Conservation (phyloP, 192 early-diverging fungal species). For the Coemansia sp. region DNA sequence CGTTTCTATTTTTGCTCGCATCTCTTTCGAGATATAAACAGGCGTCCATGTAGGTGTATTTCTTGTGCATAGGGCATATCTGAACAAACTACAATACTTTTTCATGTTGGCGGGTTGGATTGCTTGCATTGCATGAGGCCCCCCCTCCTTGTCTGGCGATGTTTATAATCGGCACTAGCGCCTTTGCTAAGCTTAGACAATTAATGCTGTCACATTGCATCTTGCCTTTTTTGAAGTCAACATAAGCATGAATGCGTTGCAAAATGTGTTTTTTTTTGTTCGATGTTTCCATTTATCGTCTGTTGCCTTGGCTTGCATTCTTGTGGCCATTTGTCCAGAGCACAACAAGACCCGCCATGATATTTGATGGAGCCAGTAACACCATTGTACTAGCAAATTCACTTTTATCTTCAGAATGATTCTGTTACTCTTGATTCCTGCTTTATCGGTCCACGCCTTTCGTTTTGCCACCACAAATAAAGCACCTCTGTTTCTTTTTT, state of each 20-base stretch:
- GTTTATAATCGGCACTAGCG: neutral
- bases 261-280: neutral
- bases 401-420: neutral
- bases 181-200: constrained; percentile 3
- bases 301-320: neutral
- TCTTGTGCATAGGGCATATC: neutral
- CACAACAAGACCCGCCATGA: neutral
- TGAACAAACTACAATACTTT: constrained; percentile 4
- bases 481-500: neutral
- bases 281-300: neutral
- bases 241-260: neutral
- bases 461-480: constrained; percentile 1
- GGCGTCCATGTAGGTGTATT: neutral
- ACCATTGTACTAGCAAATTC: constrained; percentile 2
- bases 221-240: neutral
- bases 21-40: constrained; percentile 5
- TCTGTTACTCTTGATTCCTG: neutral
- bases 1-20: constrained; percentile 3
- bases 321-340: neutral
- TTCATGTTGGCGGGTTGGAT: constrained; percentile 9
- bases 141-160: neutral
- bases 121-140: constrained; percentile 3
- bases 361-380: neutral
- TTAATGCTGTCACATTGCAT: neutral
- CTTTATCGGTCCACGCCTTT: constrained; percentile 3